Evolutionary conservation across 306 rosid genomes (phyloP), one percentile per base, ranked within the genome.

Genomic region (Senna tora): DNA sequence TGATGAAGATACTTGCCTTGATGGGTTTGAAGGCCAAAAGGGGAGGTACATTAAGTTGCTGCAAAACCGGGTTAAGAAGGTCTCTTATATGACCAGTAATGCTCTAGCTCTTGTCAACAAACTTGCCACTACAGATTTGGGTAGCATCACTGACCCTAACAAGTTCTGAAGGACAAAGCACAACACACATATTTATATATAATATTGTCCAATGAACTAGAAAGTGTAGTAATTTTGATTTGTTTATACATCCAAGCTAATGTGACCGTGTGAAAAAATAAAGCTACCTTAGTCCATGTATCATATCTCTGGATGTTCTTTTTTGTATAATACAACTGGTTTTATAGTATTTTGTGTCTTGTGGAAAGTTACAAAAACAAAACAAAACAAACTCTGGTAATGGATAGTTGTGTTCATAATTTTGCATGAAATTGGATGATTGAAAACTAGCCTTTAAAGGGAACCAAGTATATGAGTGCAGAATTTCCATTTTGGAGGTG

Each of bases 71-170:
- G 89, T 85, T 78, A 14, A 34, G 39, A 80, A 67, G 3, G 87
- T 60, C 7, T 68, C 66, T 65, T 71, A 69, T 64, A 42, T 84
- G 38, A 84, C 93, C 6, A 84, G 91, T 28, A 90, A 90, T 8
- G 89, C 93, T 21, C 82, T 90, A 5, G 96, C 93, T 61, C 90
- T 90, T 19, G 89, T 73, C 55, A 84, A 72, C 82, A 84, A 82
- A 34, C 84, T 90, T 45, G 89, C 91, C 5, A 61, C 82, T 45
- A 71, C 91, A 33, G 89, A 84, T 47, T 39, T 76, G 49, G 78
- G 4, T 51, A 77, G 75, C 76, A 22, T 49, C 50, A 17, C 66
- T 2, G 76, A 72, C 45, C 80, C 79, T 25, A 82, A 76, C 71
- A 7, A 54, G 51, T 78, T n/a, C 20, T 70, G 36, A 5, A 58